phyloP scores from a whole-genome alignment of 768 basidiomycete genomes.

The Coprinopsis strossmayeri region DNA sequence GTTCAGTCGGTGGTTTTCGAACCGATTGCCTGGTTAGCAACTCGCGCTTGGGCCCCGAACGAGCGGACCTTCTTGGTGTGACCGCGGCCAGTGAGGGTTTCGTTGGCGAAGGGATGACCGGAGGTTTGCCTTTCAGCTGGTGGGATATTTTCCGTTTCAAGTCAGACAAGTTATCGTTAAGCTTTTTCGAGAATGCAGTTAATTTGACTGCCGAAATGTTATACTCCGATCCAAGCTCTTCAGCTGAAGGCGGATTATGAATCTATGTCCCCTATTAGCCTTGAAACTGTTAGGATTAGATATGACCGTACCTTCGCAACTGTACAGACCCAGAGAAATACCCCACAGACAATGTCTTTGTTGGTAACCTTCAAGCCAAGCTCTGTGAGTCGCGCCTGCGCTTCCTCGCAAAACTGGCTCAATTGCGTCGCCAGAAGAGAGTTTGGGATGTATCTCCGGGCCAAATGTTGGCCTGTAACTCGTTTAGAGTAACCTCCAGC shows the following conservation, averaged over 20 bases:
- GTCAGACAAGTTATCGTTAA: constrained; percentile 2
- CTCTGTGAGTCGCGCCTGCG: not conserved
- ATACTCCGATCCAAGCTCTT: not conserved
- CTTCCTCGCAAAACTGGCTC: not conserved
- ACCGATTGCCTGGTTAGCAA: constrained; percentile 7
- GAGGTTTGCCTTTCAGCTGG: constrained; percentile 1
- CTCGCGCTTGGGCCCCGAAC: constrained; percentile 4
- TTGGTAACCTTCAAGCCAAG: not conserved
- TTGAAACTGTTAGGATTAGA: not conserved
- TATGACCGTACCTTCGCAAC: not conserved
- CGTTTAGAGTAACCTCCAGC: too few species aligned
- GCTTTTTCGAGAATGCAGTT: not conserved
- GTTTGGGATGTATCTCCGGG: not conserved
- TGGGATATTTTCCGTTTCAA: constrained; percentile 4
- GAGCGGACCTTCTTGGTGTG: constrained; percentile 2
- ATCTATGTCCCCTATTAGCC: not conserved
- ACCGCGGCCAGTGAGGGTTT: constrained; percentile 3
- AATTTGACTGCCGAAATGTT: not conserved
- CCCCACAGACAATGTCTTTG: not conserved
- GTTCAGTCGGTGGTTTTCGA: not conserved
- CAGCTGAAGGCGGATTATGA: not conserved
- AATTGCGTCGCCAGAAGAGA: not conserved
- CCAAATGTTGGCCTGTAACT: not conserved
- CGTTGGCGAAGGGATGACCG: constrained; percentile 6
- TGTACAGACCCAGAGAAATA: not conserved